A percentile compares a stretch with the other conserved stretches of the same genome.
Evolutionary conservation across 495 filamentous ascomycete genomes (phyloP).

Genomic region (Penicillium cosmopolitanum): DNA sequence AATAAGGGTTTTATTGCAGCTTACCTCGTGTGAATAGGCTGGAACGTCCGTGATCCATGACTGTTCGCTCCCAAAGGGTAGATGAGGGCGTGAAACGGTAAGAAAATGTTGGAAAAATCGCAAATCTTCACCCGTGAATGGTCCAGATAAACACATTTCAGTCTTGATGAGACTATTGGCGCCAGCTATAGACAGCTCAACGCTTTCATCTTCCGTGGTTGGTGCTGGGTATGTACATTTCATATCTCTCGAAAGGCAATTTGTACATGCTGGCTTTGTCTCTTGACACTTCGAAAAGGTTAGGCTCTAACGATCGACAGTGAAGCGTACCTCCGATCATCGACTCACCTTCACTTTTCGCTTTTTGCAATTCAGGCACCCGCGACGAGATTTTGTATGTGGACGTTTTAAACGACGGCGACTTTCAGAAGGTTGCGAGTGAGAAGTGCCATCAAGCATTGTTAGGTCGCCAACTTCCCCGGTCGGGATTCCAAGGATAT

Average conservation of each 20-base stretch:
- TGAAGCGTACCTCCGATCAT: neutral
- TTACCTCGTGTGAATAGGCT: neutral
- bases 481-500: neutral
- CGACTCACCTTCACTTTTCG: slow-evolving; percentile 57
- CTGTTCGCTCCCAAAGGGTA: neutral
- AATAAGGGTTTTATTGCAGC: neutral
- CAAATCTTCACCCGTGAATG: neutral
- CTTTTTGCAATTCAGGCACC: slow-evolving; percentile 68
- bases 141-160: neutral
- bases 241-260: neutral
- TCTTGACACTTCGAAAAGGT: slow-evolving; percentile 60
- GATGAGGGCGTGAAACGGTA: neutral
- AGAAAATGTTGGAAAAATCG: neutral
- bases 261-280: slow-evolving; percentile 52
- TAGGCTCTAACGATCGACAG: slow-evolving; percentile 54
- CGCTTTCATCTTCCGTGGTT: neutral
- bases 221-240: neutral
- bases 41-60: neutral
- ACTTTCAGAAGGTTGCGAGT: neutral
- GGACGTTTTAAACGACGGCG: slow-evolving; percentile 14
- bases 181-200: neutral
- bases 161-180: neutral
- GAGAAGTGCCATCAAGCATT: neutral
- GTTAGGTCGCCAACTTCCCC: neutral
- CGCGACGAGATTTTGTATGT: slow-evolving; percentile 66